A percentile compares a stretch with the other conserved stretches of the same genome.
These are phyloP conservation scores for Neurospora tetrasperma DNA, from an alignment of 495 filamentous ascomycete genomes.

Conservation along the genomic window DNA sequence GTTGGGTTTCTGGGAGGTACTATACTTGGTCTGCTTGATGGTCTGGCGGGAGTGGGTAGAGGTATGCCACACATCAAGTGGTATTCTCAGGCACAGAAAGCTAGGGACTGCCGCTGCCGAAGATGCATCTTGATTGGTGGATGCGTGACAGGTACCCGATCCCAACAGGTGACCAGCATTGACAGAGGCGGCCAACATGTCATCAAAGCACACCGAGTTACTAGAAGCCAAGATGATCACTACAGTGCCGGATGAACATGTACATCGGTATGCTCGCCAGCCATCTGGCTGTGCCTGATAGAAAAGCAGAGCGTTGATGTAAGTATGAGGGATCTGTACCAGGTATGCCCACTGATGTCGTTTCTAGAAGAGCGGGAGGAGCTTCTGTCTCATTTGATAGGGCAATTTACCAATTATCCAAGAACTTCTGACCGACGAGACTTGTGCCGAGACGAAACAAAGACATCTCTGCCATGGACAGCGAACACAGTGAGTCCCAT, in stretches of 20 bases:
- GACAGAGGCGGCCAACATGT: neutral
- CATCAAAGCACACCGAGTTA: neutral
- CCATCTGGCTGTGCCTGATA: neutral
- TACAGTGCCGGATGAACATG: neutral
- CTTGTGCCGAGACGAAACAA: neutral
- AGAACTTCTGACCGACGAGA: neutral
- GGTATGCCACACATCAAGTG: neutral
- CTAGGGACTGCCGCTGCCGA: neutral
- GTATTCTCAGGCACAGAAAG: neutral
- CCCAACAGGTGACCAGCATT: neutral
- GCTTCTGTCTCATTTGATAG: neutral
- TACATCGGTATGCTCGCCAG: neutral
- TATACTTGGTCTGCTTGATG: neutral
- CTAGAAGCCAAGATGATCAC: neutral
- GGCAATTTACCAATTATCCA: neutral
- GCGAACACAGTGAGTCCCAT: neutral
- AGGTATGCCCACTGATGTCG: neutral
- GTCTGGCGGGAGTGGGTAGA: neutral
- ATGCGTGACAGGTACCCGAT: neutral
- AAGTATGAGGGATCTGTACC: neutral
- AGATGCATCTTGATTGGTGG: neutral
- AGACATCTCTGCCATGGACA: neutral
- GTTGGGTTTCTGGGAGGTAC: neutral
- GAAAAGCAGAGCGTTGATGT: neutral
- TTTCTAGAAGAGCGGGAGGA: neutral